A percentile compares a stretch with the other conserved stretches of the same genome.
phyloP scores from a whole-genome alignment of 1,284 basidiomycete genomes.

The Malassezia slooffiae region DNA sequence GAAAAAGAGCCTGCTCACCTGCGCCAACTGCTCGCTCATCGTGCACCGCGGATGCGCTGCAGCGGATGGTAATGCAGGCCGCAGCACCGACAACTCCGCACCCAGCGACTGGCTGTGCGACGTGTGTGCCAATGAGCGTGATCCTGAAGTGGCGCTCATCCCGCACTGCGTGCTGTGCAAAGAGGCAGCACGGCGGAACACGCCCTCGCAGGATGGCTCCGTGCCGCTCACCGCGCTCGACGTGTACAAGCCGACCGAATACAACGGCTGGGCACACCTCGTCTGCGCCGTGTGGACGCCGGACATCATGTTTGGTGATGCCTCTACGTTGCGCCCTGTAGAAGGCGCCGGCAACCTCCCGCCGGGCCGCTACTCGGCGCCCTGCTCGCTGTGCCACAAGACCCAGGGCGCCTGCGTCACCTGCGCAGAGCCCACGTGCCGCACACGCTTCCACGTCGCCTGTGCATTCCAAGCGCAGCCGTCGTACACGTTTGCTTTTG shows the following conservation, averaged over 20 bases:
- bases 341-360: slow-evolving; percentile 75
- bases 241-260: slow-evolving; percentile 83
- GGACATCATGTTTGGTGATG: slow-evolving; percentile 69
- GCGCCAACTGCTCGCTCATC: slow-evolving; percentile 34
- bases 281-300: slow-evolving; percentile 78
- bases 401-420: slow-evolving; percentile 63
- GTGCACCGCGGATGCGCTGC: slow-evolving; percentile 40
- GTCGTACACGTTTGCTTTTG: slow-evolving; percentile 70
- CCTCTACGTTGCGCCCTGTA: slow-evolving; percentile 59
- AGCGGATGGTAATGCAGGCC: too few relatives aligned
- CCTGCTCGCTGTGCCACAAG: slow-evolving; percentile 55
- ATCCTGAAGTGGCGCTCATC: slow-evolving; percentile 26
- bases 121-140: slow-evolving; percentile 34
- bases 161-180: slow-evolving; percentile 35
- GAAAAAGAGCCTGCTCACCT: slow-evolving; percentile 33
- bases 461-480: slow-evolving; percentile 71
- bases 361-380: slow-evolving; percentile 43
- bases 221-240: slow-evolving; percentile 53
- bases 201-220: not conserved
- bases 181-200: not conserved
- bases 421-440: slow-evolving; percentile 62
- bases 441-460: slow-evolving; percentile 67
- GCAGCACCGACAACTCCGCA: slow-evolving; percentile 28
- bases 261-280: slow-evolving; percentile 81
- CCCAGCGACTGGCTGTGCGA: slow-evolving; percentile 34